phyloP scores from a whole-genome alignment of 495 filamentous ascomycete genomes.

The Penicillium pancosmium region DNA sequence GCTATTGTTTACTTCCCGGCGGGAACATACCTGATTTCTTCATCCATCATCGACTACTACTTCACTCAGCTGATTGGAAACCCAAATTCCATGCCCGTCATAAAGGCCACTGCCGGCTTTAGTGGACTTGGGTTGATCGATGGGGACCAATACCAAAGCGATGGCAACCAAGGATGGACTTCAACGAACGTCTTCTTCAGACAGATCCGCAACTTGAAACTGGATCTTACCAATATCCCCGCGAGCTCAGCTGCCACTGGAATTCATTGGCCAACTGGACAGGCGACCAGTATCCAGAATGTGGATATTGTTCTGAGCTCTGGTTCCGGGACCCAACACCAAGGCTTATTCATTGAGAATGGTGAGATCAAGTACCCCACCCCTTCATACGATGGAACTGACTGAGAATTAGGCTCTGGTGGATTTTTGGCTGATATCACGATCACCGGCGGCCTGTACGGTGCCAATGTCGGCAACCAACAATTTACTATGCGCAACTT shows the following conservation, averaged over 20 bases:
- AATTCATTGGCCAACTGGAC: constrained; percentile 77
- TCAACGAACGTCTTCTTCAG: constrained; percentile 76
- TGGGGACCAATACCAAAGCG: constrained; percentile 60
- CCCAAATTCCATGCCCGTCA: constrained; percentile 60
- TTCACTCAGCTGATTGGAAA: constrained; percentile 72
- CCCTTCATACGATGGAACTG: not conserved
- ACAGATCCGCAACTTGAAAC: constrained; percentile 74
- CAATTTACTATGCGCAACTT: constrained; percentile 82
- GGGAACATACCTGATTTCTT: constrained; percentile 62
- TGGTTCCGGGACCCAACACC: constrained; percentile 59
- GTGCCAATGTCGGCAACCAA: constrained; percentile 70
- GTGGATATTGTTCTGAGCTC: constrained; percentile 71
- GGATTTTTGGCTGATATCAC: constrained; percentile 66
- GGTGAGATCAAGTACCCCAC: constrained; percentile 44
- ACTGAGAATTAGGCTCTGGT: constrained; percentile 56
- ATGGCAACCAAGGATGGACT: constrained; percentile 51
- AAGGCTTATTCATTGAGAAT: constrained; percentile 75
- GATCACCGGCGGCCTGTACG: constrained; percentile 73
- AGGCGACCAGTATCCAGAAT: constrained; percentile 79
- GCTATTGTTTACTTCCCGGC: constrained; percentile 67
- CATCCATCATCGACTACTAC: constrained; percentile 60
- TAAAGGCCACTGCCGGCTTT: constrained; percentile 69
- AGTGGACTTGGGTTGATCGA: constrained; percentile 68
- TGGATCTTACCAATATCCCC: constrained; percentile 70
- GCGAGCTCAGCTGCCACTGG: constrained; percentile 55